Percentiles rank a stretch among this genome's conserved stretches.
These are phyloP conservation scores for Dissoconium aciculare DNA, from an alignment of 2,329 filamentous ascomycete species.

Conservation along the genomic window DNA sequence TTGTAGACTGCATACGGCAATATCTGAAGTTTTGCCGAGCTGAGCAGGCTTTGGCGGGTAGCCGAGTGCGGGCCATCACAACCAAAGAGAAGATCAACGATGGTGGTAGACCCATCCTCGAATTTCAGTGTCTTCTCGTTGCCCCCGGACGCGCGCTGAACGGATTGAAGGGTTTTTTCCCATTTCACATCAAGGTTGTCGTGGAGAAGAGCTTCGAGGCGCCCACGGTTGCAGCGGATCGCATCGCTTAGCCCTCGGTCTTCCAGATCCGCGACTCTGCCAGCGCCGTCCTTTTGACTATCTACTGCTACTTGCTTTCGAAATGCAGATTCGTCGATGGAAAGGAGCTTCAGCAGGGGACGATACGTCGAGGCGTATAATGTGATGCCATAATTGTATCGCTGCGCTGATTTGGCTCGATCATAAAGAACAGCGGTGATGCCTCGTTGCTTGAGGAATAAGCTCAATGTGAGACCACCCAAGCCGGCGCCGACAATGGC, in stretches of 20 bases:
- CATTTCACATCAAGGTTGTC: slow-evolving; percentile 25
- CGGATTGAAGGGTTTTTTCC: slow-evolving; percentile 16
- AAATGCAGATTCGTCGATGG: slow-evolving; percentile 22
- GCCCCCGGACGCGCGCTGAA: slow-evolving; percentile 3
- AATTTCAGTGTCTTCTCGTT: slow-evolving; percentile 5
- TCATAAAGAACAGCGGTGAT: slow-evolving; percentile 25
- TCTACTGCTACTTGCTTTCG: slow-evolving; percentile 22
- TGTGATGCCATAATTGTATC: slow-evolving; percentile 28
- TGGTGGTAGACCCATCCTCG: slow-evolving; percentile 2
- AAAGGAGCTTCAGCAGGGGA: slow-evolving; percentile 21
- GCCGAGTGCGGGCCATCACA: slow-evolving; percentile 28
- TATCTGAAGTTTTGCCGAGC: slow-evolving; percentile 17
- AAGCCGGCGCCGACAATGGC: slow-evolving; percentile 33
- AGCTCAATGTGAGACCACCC: slow-evolving; percentile 29
- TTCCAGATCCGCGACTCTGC: slow-evolving; percentile 10
- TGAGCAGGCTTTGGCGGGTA: slow-evolving; percentile 18
- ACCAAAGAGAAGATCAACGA: slow-evolving; percentile 19
- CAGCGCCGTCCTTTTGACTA: slow-evolving; percentile 15
- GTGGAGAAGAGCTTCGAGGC: slow-evolving; percentile 23
- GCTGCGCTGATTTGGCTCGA: slow-evolving; percentile 14
- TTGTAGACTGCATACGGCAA: slow-evolving; percentile 27
- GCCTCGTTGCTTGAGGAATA: slow-evolving; percentile 21
- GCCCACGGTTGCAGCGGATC: slow-evolving; percentile 25
- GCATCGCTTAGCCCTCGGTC: slow-evolving; percentile 1
- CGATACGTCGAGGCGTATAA: slow-evolving; percentile 22